Evolutionary conservation across 2,329 filamentous ascomycete species (phyloP).

Genomic region (Fusarium sp.): DNA sequence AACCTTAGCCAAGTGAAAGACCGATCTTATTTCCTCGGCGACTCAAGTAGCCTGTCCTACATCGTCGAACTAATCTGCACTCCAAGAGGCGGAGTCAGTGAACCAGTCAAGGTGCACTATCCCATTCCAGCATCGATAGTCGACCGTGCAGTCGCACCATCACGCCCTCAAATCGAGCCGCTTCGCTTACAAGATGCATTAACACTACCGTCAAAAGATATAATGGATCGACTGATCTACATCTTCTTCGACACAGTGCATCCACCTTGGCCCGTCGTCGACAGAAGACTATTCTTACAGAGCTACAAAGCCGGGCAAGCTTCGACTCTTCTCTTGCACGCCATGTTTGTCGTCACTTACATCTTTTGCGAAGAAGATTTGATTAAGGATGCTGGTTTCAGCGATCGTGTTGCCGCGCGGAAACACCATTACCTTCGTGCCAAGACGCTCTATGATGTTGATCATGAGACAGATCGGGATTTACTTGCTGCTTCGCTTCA

Average conservation of each 20-base stretch:
- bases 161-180: constrained; percentile 5
- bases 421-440: constrained; percentile 33
- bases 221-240: constrained; percentile 22
- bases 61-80: constrained; percentile 37
- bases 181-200: constrained; percentile 22
- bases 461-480: constrained; percentile 24
- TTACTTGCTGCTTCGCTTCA: constrained; percentile 10
- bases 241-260: constrained; percentile 23
- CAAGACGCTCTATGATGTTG: constrained; percentile 28
- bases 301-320: constrained; percentile 3
- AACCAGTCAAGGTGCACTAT: constrained; percentile 38
- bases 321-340: constrained; percentile 14
- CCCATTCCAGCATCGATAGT: constrained; percentile 34
- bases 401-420: constrained; percentile 22
- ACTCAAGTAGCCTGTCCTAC: constrained; percentile 33
- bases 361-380: constrained; percentile 25
- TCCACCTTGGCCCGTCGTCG: constrained; percentile 23
- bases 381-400: constrained; percentile 19
- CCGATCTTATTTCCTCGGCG: constrained; percentile 21
- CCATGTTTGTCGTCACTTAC: constrained; percentile 19
- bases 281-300: constrained; percentile 1
- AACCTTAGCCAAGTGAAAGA: not conserved
- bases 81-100: constrained; percentile 22
- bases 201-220: not conserved
- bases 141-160: constrained; percentile 12